Conservation (phyloP, 2,329 filamentous ascomycete species). For the Whalleya microplaca region DNA sequence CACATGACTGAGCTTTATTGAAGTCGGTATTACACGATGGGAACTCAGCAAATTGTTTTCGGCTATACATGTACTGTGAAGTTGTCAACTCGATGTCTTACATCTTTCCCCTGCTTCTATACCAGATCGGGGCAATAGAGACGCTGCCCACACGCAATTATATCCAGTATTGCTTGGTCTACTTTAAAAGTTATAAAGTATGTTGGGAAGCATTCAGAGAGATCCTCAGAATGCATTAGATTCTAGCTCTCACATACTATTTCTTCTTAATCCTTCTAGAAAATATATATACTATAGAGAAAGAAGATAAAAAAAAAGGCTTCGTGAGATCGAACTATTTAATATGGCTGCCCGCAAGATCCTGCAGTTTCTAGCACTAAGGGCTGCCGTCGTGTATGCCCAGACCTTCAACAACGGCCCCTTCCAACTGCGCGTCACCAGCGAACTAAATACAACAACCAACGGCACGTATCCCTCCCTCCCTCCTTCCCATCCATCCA, state of each 20-base stretch:
- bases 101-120: neutral
- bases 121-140: neutral
- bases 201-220: too few species aligned
- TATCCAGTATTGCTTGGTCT: too few species aligned
- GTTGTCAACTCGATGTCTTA: neutral
- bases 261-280: too few species aligned
- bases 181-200: too few species aligned
- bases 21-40: neutral
- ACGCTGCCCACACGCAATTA: too few species aligned
- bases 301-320: too few species aligned
- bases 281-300: too few species aligned
- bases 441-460: conserved; percentile 4
- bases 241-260: too few species aligned
- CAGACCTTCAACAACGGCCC: conserved; percentile 10
- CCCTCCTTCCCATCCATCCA: neutral
- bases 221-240: too few species aligned
- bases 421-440: conserved; percentile 11
- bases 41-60: neutral
- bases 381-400: neutral
- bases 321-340: neutral
- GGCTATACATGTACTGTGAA: neutral
- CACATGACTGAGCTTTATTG: neutral
- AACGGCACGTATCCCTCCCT: conserved; percentile 1
- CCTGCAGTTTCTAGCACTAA: neutral
- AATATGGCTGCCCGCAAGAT: conserved; percentile 1